Conservation (phyloP, 139 green algal genomes). For the Closterium sp. region DNA sequence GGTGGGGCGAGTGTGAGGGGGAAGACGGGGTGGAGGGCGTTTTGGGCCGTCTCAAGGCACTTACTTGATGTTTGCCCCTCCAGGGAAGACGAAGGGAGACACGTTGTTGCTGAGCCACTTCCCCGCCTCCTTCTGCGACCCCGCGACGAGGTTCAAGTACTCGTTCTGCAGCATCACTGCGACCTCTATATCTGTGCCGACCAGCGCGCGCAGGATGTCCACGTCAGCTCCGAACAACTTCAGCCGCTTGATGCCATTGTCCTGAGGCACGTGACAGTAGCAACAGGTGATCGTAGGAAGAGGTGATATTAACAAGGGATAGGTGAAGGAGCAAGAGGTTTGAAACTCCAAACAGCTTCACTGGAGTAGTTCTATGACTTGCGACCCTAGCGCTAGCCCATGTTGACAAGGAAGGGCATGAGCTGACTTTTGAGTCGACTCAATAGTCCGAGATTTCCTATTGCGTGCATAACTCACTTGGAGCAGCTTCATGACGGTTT, state of each 20-base stretch:
- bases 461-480: no score
- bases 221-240: slow-evolving; percentile 3
- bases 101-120: slow-evolving; percentile 32
- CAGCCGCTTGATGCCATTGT: slow-evolving; percentile 10
- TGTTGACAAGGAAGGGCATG: no score
- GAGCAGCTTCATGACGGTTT: not conserved
- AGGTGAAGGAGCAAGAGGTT: no score
- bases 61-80: slow-evolving; percentile 12
- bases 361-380: no score
- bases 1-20: not conserved
- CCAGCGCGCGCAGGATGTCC: slow-evolving; percentile 11
- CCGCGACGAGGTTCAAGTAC: slow-evolving; percentile 3
- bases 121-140: not conserved
- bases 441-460: no score
- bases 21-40: not conserved
- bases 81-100: slow-evolving; percentile 6
- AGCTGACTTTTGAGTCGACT: no score
- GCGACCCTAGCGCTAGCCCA: no score
- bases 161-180: slow-evolving; percentile 27
- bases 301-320: not conserved
- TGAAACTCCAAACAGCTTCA: no score
- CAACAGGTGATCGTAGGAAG: not conserved
- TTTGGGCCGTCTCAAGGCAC: no score
- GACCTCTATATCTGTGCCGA: slow-evolving; percentile 1
- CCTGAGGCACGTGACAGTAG: not conserved